Percentiles rank a stretch among this genome's conserved stretches.
Evolutionary conservation across 2,329 filamentous ascomycete genomes (phyloP).

Genomic region (Claviceps sp.): DNA sequence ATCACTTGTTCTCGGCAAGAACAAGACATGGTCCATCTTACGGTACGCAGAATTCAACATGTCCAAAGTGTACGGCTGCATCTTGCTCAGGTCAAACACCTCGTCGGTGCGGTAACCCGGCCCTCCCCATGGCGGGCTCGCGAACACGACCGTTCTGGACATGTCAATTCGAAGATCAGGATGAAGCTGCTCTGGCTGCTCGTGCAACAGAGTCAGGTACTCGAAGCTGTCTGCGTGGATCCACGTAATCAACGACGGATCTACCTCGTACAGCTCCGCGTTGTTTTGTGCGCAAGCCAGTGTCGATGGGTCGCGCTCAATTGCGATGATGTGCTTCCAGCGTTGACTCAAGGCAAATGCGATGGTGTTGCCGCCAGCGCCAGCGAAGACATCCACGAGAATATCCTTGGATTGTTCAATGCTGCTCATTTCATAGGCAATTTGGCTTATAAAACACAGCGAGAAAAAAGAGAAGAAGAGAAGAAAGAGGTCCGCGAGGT

Average conservation of each 20-base stretch:
- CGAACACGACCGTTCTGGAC: constrained; percentile 35
- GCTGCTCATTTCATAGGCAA: constrained; percentile 57
- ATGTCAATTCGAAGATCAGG: constrained; percentile 28
- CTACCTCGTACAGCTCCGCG: constrained; percentile 70
- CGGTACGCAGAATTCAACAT: constrained; percentile 51
- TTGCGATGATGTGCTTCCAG: constrained; percentile 75
- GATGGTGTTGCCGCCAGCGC: constrained; percentile 86
- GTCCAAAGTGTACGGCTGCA: constrained; percentile 73
- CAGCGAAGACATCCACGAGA: constrained; percentile 80
- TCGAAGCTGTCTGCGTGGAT: constrained; percentile 79
- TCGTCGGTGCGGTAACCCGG: constrained; percentile 42
- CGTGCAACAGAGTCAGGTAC: constrained; percentile 38
- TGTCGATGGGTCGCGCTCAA: constrained; percentile 71
- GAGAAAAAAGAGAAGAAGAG: not conserved
- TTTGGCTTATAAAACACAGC: constrained; percentile 41
- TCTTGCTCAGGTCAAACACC: constrained; percentile 70
- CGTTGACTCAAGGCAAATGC: constrained; percentile 73
- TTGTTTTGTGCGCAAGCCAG: constrained; percentile 89
- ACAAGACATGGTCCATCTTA: constrained; percentile 54
- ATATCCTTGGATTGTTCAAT: constrained; percentile 43
- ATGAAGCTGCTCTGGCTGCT: constrained; percentile 23
- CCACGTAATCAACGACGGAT: constrained; percentile 62
- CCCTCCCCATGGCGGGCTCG: constrained; percentile 48
- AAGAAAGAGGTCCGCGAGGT: not conserved
- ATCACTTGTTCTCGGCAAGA: constrained; percentile 75